phyloP scores from a whole-genome alignment of 495 filamentous ascomycete genomes.

The Usnea hakonensis region DNA sequence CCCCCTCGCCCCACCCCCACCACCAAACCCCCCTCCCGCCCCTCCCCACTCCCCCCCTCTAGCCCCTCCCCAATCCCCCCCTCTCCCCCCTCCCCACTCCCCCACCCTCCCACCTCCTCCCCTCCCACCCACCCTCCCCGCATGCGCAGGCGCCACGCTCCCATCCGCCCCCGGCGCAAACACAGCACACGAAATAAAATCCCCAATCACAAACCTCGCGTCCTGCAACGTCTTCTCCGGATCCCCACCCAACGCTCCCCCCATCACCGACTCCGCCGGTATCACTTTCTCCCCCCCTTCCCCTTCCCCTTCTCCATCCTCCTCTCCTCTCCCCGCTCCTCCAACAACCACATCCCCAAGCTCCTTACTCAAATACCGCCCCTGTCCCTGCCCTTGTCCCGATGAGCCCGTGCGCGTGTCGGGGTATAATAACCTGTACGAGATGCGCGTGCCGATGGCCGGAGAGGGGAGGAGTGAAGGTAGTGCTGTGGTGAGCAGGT shows the following conservation, averaged over 20 bases:
- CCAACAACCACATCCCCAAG: conserved; percentile 76
- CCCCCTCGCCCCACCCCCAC: conserved; percentile 54
- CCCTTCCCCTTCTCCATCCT: conserved; percentile 21
- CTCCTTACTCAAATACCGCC: conserved; percentile 64
- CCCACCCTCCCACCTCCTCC: conserved; percentile 29
- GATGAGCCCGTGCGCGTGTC: conserved; percentile 53
- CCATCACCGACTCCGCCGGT: conserved; percentile 22
- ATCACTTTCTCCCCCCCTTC: conserved; percentile 21
- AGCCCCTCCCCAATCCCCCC: conserved; percentile 29
- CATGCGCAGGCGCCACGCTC: conserved; percentile 49
- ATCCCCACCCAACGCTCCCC: conserved; percentile 42
- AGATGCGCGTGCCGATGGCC: conserved; percentile 69
- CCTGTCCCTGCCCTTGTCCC: conserved; percentile 34
- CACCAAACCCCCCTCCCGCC: conserved; percentile 37
- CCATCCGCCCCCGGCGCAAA: conserved; percentile 67
- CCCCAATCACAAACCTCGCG: conserved; percentile 75
- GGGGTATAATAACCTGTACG: conserved; percentile 79
- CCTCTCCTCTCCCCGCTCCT: conserved; percentile 37
- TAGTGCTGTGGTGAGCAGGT: conserved; percentile 60
- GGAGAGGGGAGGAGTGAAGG: conserved; percentile 65
- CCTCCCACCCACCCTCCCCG: conserved; percentile 27
- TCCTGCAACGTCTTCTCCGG: conserved; percentile 66
- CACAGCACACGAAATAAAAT: conserved; percentile 77
- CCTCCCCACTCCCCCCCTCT: conserved; percentile 35
- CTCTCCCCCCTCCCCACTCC: conserved; percentile 26